Base-by-base conservation (phyloP, 257 asterid genomes). In the Verbena officinalis region DNA sequence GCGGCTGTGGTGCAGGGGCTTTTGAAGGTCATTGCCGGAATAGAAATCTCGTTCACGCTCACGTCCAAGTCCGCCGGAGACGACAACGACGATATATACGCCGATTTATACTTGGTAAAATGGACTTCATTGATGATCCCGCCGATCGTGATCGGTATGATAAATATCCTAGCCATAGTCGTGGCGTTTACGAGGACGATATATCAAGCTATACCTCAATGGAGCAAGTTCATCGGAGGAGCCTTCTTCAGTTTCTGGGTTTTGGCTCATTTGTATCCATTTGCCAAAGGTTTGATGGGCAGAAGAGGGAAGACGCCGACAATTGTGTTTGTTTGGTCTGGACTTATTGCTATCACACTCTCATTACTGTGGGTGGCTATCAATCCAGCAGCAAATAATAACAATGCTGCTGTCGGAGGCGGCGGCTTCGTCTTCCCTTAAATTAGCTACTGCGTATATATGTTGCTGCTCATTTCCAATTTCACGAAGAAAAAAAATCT, bases 121-220 rank as follows among this genome's bases (percentile, higher is more conserved):
- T 85, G 89, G 92, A 71, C 92, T 0, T 82, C 92, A 0, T 59
- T 85, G 43, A 82, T 85, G 89, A 85, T 85, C 14, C 92, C 92
- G 7, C 92, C 92, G 0, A 85, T 83, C 0, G 87, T 83, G 46
- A 80, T 85, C 3, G 85, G 85, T 19, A 79, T 81, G 84, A 65
- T 79, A 7, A 84, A 82, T 58, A 73, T 84, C 2, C 77, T 84
- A 0, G 92, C 89, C 0, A 82, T 85, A 0, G 83, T 77, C 4
- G 74, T 78, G 12, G 92, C 83, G 1, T 76, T 85, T 13, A 62
- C 86, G 1, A 70, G 89, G 46, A 85, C 89, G 0, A 69, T 82
- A 22, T 78, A 80, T 42, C 63, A 81, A 24, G 30, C 78, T 0
- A 71, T 75, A 12, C 92, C 92, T 0, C 83, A 78, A 38, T 85